Percentiles rank a stretch among this genome's conserved stretches.
Evolutionary conservation across 2,329 filamentous ascomycete genomes (phyloP).

Genomic region (Whalleya microplaca): DNA sequence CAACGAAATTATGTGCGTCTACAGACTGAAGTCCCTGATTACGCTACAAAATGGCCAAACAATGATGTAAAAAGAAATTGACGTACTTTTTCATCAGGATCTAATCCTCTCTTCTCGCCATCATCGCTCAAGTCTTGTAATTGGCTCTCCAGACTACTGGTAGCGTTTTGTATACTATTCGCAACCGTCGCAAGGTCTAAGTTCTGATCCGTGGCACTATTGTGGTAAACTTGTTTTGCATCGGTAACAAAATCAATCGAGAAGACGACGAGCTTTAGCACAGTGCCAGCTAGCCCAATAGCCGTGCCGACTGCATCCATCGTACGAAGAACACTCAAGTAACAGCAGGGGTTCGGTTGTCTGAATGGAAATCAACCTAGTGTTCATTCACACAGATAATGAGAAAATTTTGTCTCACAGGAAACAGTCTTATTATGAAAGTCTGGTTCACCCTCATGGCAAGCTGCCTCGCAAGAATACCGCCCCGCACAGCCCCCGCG

Average conservation of each 20-base stretch:
- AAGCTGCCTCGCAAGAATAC: neutral
- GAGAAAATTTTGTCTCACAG: no score
- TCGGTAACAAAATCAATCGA: slow-evolving; percentile 26
- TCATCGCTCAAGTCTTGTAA: slow-evolving; percentile 5
- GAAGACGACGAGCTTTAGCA: slow-evolving; percentile 24
- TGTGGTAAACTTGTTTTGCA: slow-evolving; percentile 27
- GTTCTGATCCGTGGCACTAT: slow-evolving; percentile 24
- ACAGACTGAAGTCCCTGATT: neutral
- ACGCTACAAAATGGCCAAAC: no score
- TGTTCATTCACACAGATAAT: no score
- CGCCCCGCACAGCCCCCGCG: neutral
- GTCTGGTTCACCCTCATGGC: no score
- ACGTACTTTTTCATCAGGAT: slow-evolving; percentile 18
- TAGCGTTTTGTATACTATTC: slow-evolving; percentile 19
- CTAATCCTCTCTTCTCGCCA: neutral
- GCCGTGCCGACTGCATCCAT: slow-evolving; percentile 24
- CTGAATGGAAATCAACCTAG: no score
- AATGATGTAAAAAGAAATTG: neutral
- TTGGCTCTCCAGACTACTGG: slow-evolving; percentile 19
- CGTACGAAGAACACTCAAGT: neutral
- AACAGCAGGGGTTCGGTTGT: no score
- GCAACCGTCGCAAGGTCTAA: slow-evolving; percentile 18
- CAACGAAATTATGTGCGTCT: neutral
- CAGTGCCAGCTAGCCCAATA: slow-evolving; percentile 22
- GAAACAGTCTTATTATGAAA: no score